A percentile compares a stretch with the other conserved stretches of the same genome.
Conservation (phyloP, 106 monocot species). For the Ottelia alismoides region DNA sequence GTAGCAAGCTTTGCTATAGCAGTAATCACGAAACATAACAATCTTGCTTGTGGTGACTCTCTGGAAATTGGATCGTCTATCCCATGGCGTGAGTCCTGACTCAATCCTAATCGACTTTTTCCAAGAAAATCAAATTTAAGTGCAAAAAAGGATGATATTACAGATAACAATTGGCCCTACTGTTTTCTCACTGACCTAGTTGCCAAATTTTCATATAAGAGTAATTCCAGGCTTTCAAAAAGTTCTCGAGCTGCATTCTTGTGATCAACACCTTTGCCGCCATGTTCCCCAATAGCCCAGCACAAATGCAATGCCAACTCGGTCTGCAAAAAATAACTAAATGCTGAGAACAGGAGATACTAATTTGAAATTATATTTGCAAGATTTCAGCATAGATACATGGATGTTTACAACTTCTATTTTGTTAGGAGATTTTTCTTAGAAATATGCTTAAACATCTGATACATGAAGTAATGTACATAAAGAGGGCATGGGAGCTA, state of each 20-base stretch:
- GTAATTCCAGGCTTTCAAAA: slow-evolving; percentile 89
- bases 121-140: slow-evolving; percentile 3
- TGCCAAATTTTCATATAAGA: slow-evolving; percentile 85
- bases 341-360: no score
- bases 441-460: no score
- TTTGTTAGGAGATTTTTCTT: no score
- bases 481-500: no score
- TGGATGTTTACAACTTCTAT: no score
- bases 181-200: slow-evolving; percentile 36
- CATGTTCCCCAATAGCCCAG: slow-evolving; percentile 97
- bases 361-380: no score
- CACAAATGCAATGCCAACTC: slow-evolving; percentile 81
- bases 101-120: slow-evolving; percentile 60
- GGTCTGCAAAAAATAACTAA: no score
- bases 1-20: slow-evolving; percentile 92
- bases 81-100: slow-evolving; percentile 36
- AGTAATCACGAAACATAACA: slow-evolving; percentile 84
- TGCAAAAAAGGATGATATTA: background rate
- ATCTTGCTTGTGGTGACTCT: slow-evolving; percentile 59
- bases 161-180: background rate
- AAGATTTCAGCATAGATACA: no score
- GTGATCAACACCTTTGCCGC: slow-evolving; percentile 61
- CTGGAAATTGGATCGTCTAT: slow-evolving; percentile 28
- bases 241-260: slow-evolving; percentile 81
- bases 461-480: no score